phyloP scores from a whole-genome alignment of 768 basidiomycete genomes.

The Cantharellus cinnabarinus region DNA sequence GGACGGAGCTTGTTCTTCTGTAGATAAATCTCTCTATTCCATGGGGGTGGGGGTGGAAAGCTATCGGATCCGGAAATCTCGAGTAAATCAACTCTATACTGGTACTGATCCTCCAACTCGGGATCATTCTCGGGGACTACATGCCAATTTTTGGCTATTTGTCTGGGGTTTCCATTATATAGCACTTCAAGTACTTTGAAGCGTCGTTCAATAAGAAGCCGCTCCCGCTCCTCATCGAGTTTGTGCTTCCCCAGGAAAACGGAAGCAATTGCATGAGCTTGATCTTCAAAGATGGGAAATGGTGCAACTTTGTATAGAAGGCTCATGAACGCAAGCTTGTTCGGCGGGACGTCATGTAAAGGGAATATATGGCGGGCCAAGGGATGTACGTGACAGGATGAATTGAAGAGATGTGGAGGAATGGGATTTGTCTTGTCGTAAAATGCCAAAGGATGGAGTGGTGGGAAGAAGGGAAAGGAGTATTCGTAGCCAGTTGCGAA shows the following conservation, averaged over 20 bases:
- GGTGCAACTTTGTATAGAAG: constrained; percentile 41
- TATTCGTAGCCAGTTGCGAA: constrained; percentile 60
- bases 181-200: too few species aligned
- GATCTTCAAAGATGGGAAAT: constrained; percentile 59
- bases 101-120: not conserved
- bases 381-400: constrained; percentile 46
- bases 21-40: not conserved
- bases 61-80: not conserved
- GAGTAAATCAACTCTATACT: not conserved
- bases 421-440: constrained; percentile 10
- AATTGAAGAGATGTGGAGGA: constrained; percentile 36
- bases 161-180: not conserved
- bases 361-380: constrained; percentile 55
- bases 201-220: too few species aligned
- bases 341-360: constrained; percentile 24
- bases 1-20: not conserved
- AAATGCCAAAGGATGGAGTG: not conserved
- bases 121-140: not conserved
- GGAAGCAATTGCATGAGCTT: constrained; percentile 31
- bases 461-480: constrained; percentile 38
- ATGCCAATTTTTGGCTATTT: not conserved
- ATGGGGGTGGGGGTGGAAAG: not conserved
- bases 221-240: too few species aligned
- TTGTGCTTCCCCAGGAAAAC: not conserved
- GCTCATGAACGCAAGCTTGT: constrained; percentile 44